phyloP scores from a whole-genome alignment of 495 filamentous ascomycete species.

The Penicillium bovifimosum region DNA sequence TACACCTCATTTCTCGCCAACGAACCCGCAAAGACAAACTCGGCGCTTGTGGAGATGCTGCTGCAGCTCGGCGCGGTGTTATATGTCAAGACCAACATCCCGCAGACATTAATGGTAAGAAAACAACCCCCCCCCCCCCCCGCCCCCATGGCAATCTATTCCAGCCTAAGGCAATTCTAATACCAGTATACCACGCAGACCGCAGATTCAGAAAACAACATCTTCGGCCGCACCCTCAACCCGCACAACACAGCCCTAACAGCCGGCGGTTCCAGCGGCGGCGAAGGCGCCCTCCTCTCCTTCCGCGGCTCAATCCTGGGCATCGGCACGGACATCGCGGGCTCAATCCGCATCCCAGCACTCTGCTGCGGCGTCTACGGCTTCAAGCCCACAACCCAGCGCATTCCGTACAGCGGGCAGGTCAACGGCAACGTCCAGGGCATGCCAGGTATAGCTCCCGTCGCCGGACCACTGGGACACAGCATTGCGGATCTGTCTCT shows the following conservation, averaged over 20 bases:
- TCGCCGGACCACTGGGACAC: conserved; percentile 51
- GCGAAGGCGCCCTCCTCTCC: conserved; percentile 57
- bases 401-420: conserved; percentile 44
- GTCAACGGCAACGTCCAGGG: conserved; percentile 12
- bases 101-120: conserved; percentile 37
- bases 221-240: conserved; percentile 43
- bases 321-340: conserved; percentile 61
- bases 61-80: conserved; percentile 37
- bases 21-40: conserved; percentile 8
- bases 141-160: too few relatives aligned
- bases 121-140: too few relatives aligned
- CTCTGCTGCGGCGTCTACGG: conserved; percentile 58
- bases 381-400: conserved; percentile 50
- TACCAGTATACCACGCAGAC: too few relatives aligned
- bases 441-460: conserved; percentile 8
- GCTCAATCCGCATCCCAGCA: conserved; percentile 58
- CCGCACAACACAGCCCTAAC: conserved; percentile 49
- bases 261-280: conserved; percentile 57
- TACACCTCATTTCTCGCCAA: conserved; percentile 16
- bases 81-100: conserved; percentile 53
- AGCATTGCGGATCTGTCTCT: conserved; percentile 51
- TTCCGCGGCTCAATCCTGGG: conserved; percentile 54
- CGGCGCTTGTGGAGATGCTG: conserved; percentile 28
- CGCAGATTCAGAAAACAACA: conserved; percentile 28
- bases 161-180: too few relatives aligned